A percentile compares a stretch with the other conserved stretches of the same genome.
Evolutionary conservation across 805 yeast genomes (phyloP).

Genomic region (Wickerhamiella domercqiae): DNA sequence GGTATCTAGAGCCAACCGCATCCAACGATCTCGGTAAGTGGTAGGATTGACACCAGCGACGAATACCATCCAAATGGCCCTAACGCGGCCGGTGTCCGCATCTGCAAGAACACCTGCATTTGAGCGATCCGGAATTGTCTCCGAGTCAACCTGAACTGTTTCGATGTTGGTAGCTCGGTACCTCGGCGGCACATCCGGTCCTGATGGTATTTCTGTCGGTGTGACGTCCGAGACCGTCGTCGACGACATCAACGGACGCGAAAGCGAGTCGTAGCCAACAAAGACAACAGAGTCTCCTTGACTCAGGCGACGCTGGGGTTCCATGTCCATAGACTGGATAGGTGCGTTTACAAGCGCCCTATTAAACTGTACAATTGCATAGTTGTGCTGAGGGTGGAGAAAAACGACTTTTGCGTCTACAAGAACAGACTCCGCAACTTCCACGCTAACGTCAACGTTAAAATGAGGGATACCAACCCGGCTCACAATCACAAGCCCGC

Average conservation of each 20-base stretch:
- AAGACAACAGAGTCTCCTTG: conserved; percentile 25
- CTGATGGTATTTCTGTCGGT: conserved; percentile 54
- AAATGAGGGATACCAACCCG: conserved; percentile 74
- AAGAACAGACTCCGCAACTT: conserved; percentile 73
- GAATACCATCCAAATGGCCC: conserved; percentile 76
- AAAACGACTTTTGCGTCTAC: conserved; percentile 70
- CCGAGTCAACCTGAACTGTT: conserved; percentile 59
- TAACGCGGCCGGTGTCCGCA: conserved; percentile 50
- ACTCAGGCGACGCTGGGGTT: conserved; percentile 2
- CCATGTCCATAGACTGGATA: conserved; percentile 42
- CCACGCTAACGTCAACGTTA: conserved; percentile 53
- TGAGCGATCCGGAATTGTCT: conserved; percentile 49
- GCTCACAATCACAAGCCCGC: conserved; percentile 68
- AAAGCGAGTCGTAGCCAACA: conserved; percentile 61
- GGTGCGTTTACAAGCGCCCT: conserved; percentile 59
- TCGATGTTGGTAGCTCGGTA: conserved; percentile 78
- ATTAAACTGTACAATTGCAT: conserved; percentile 71
- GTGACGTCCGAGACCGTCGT: conserved; percentile 66
- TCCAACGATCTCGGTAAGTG: conserved; percentile 44
- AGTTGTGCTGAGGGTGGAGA: conserved; percentile 76
- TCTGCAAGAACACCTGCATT: conserved; percentile 67
- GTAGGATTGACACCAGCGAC: conserved; percentile 53
- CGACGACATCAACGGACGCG: conserved; percentile 55
- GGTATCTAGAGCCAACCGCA: conserved; percentile 56
- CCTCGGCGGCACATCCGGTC: conserved; percentile 50